A percentile compares a stretch with the other conserved stretches of the same genome.
Evolutionary conservation across 73 alveolate genomes (phyloP).

Genomic region (Paraurostyla sp.): DNA sequence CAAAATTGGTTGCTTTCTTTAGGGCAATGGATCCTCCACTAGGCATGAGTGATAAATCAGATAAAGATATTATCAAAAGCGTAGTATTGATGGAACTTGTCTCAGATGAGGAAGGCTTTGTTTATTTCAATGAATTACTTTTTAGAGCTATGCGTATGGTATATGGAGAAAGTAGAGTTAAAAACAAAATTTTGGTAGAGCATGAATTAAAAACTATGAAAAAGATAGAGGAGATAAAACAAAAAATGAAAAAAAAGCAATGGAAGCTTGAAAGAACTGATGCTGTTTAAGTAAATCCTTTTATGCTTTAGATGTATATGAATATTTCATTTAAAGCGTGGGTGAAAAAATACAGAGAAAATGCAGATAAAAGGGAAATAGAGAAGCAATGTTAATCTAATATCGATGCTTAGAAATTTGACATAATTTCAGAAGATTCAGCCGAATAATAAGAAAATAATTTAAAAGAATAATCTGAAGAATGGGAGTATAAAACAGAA

Average conservation of each 20-base stretch:
- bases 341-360: neutral
- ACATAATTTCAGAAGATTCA: neutral
- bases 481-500: constrained; percentile 44
- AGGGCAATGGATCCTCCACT: constrained; percentile 53
- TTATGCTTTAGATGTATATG: constrained; percentile 50
- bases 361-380: neutral
- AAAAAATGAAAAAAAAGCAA: constrained; percentile 50
- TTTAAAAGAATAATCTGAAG: neutral
- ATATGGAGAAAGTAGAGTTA: constrained; percentile 68
- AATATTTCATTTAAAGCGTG: constrained; percentile 47
- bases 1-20: constrained; percentile 47
- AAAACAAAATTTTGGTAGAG: constrained; percentile 61
- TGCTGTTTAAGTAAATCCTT: constrained; percentile 67
- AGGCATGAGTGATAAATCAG: constrained; percentile 28
- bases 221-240: constrained; percentile 41
- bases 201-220: constrained; percentile 60
- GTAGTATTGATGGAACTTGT: constrained; percentile 69
- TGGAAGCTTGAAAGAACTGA: constrained; percentile 28
- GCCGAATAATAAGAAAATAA: neutral
- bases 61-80: constrained; percentile 51
- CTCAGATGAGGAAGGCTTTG: constrained; percentile 72
- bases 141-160: constrained; percentile 70
- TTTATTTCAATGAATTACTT: constrained; percentile 77
- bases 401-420: neutral
- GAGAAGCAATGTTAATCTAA: neutral